A percentile compares a stretch with the other conserved stretches of the same genome.
Conservation (phyloP, 2,329 filamentous ascomycete species). For the Alternaria sp. region DNA sequence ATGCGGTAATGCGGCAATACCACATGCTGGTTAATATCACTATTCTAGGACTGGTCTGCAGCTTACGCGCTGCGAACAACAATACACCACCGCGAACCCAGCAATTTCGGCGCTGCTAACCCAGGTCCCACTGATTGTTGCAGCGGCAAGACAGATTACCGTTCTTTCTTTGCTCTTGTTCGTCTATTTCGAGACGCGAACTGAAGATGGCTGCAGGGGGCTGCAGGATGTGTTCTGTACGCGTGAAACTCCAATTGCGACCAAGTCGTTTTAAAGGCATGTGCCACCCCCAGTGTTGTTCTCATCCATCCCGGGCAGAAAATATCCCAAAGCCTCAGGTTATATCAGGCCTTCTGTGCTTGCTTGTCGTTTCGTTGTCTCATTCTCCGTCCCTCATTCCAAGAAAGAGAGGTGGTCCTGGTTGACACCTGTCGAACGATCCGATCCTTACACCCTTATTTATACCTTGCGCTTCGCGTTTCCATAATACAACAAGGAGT, state of each 20-base stretch:
- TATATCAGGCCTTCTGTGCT: constrained; percentile 26
- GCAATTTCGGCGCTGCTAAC: constrained; percentile 12
- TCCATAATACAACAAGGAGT: constrained; percentile 7
- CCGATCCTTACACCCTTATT: constrained; percentile 12
- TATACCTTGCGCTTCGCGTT: background rate
- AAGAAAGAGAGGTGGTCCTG: constrained; percentile 40
- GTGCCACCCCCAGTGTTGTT: constrained; percentile 31
- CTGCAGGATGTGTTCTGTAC: constrained; percentile 20
- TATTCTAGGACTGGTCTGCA: constrained; percentile 28
- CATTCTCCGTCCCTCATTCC: constrained; percentile 36
- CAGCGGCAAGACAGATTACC: constrained; percentile 37
- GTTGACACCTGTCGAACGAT: constrained; percentile 33
- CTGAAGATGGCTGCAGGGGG: constrained; percentile 17
- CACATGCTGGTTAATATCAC: constrained; percentile 25
- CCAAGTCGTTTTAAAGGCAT: constrained; percentile 49
- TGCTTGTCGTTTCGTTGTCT: constrained; percentile 24
- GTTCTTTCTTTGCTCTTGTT: constrained; percentile 21
- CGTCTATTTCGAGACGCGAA: constrained; percentile 19
- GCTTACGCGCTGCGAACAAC: constrained; percentile 42
- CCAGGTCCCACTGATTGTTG: constrained; percentile 16
- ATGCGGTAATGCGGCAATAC: constrained; percentile 20
- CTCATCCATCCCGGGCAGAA: constrained; percentile 30
- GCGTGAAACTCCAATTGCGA: constrained; percentile 44
- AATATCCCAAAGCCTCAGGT: constrained; percentile 17
- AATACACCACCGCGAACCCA: constrained; percentile 17